These are phyloP conservation scores for Nigrograna mackinnonii DNA, from an alignment of 2,329 filamentous ascomycete genomes.

Conservation along the genomic window DNA sequence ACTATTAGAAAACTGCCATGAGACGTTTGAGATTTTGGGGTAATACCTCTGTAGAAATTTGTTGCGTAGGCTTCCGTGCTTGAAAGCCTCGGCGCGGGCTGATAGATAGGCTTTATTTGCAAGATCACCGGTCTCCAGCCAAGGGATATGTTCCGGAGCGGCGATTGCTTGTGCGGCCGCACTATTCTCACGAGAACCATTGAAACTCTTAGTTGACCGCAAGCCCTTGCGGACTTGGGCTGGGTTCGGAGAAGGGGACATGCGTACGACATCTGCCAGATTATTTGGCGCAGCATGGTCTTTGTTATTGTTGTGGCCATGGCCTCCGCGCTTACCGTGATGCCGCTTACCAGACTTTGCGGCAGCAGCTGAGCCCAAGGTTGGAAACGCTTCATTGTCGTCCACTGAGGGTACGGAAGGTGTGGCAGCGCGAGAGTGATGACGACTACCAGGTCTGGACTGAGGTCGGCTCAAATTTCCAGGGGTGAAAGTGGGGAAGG, in stretches of 20 bases:
- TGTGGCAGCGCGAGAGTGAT: constrained; percentile 67
- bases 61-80: constrained; percentile 93
- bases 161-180: constrained; percentile 81
- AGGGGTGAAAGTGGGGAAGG: constrained; percentile 61
- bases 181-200: constrained; percentile 74
- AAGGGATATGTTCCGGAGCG: constrained; percentile 88
- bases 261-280: constrained; percentile 91
- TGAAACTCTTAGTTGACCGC: constrained; percentile 68
- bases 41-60: constrained; percentile 90
- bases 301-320: constrained; percentile 64
- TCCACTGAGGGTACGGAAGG: constrained; percentile 78
- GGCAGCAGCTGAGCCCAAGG: constrained; percentile 74
- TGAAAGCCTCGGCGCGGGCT: constrained; percentile 92
- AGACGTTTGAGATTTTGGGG: constrained; percentile 14
- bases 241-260: constrained; percentile 84
- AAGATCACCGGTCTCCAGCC: constrained; percentile 89
- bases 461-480: constrained; percentile 65
- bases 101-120: constrained; percentile 95
- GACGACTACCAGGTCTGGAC: constrained; percentile 83
- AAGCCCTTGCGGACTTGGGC: constrained; percentile 61
- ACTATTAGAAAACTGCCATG: too few relatives aligned
- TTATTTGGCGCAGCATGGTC: constrained; percentile 65
- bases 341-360: constrained; percentile 85
- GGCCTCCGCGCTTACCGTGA: constrained; percentile 86
- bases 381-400: constrained; percentile 94